Base-by-base conservation (phyloP, 257 asterid species). In the Phtheirospermum japonicum region DNA sequence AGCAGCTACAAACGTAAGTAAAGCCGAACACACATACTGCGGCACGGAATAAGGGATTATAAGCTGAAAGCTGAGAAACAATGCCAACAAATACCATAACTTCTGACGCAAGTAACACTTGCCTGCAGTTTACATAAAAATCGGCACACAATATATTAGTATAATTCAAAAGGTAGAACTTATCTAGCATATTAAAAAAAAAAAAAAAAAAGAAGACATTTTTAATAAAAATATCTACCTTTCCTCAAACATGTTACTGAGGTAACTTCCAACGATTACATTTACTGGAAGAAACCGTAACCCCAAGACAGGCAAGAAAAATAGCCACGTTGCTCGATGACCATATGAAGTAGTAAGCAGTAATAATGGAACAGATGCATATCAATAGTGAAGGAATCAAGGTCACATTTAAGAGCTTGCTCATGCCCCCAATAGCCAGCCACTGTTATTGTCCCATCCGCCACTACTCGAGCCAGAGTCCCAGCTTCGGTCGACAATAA, bases 181-280 rank as follows among this genome's bases (percentile, higher is more conserved):
- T 49, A 14, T 26, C 45, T 14, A 10, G 23, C 43, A 65, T 23
- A 16, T 42, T 43, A 9, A 53, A 39, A 23, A 23, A 1, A 23
- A 23, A 1, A 23, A 23, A 23, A 23, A 23, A 23, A 23, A 23
- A 23, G 28, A 1, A 17, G 16, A 34, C 17, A 55, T 43, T 13
- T 52, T 20, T 46, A 55, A 34, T 53, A 56, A 59, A 34, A 64
- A 23, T 52, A 43, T 17, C 66, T 81, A 90, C 98, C 98, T 90
- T 84, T 90, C 98, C 76, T 90, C 83, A 9, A 76, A 90, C 96
- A 90, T 88, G 74, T 88, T 90, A 78, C 96, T 88, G 70, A 88
- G 76, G 84, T 88, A 90, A 77, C 88, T 88, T 59, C 98, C 96
- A 57, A 88, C 96, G 32, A 85, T 56, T 32, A 79, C 45, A 67